Conservation (phyloP, 768 basidiomycete genomes). For the Lactifluus pinguis region DNA sequence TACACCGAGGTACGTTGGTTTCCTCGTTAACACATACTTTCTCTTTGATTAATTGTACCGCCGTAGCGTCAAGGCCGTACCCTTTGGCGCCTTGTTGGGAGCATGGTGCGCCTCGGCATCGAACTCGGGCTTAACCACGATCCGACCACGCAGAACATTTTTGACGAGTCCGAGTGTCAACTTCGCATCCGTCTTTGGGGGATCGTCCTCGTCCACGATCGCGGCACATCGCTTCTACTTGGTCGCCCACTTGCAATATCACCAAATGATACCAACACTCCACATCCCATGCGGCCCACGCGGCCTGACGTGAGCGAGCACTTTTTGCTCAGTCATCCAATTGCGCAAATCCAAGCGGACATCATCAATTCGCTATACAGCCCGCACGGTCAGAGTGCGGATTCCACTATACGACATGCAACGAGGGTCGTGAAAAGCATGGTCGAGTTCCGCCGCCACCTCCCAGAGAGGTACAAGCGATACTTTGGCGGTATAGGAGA, state of each 20-base stretch:
- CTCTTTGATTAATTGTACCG: conserved; percentile 13
- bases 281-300: conserved; percentile 47
- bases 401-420: conserved; percentile 67
- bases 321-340: conserved; percentile 64
- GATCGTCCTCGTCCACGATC: conserved; percentile 78
- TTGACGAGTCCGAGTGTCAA: conserved; percentile 69
- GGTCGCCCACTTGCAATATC: conserved; percentile 78
- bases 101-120: conserved; percentile 70
- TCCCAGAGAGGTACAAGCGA: conserved; percentile 63
- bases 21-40: conserved; percentile 2
- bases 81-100: conserved; percentile 81
- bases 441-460: conserved; percentile 53
- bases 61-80: conserved; percentile 78
- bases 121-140: conserved; percentile 85
- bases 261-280: conserved; percentile 77
- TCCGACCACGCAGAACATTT: conserved; percentile 56
- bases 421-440: conserved; percentile 73
- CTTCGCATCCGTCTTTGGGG: conserved; percentile 78
- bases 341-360: conserved; percentile 81
- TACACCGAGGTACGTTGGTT: conserved; percentile 63
- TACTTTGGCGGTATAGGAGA: conserved; percentile 76
- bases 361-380: conserved; percentile 81
- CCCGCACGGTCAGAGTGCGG: conserved; percentile 60
- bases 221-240: conserved; percentile 80
- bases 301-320: conserved; percentile 62